Evolutionary conservation across 179 eudicot species (phyloP).

Genomic region (Drosera spatulata): DNA sequence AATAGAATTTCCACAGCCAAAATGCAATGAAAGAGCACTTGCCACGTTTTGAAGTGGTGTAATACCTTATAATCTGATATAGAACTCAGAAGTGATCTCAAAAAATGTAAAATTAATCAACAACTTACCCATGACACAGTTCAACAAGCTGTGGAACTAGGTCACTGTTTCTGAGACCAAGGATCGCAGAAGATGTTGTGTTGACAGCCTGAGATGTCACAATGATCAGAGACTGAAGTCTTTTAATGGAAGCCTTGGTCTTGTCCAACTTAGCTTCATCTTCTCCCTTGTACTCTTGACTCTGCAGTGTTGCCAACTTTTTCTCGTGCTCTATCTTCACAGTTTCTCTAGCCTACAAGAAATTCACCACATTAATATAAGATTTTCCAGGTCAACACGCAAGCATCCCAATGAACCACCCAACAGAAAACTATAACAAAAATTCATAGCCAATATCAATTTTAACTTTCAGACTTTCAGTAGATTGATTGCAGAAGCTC

Average conservation of each 20-base stretch:
- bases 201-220: slow-evolving; percentile 93
- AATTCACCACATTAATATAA: background rate
- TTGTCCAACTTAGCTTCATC: slow-evolving; percentile 81
- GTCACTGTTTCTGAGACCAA: slow-evolving; percentile 69
- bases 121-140: slow-evolving; percentile 87
- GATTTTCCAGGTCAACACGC: no score
- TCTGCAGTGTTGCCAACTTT: slow-evolving; percentile 73
- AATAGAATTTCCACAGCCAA: no score
- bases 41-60: background rate
- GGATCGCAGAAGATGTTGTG: slow-evolving; percentile 79
- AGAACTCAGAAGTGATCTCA: background rate
- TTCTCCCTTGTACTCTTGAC: slow-evolving; percentile 73
- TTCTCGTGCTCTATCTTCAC: slow-evolving; percentile 91
- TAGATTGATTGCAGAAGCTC: no score
- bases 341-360: slow-evolving; percentile 78
- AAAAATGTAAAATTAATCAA: background rate
- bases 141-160: slow-evolving; percentile 87
- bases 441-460: no score
- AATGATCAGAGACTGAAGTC: slow-evolving; percentile 68
- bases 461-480: no score
- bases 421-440: no score
- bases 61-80: background rate
- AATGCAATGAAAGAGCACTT: no score
- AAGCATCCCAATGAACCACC: no score
- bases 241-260: slow-evolving; percentile 73